phyloP scores from a whole-genome alignment of 2,329 filamentous ascomycete genomes.

The Fusarium pseudoanthophilum region DNA sequence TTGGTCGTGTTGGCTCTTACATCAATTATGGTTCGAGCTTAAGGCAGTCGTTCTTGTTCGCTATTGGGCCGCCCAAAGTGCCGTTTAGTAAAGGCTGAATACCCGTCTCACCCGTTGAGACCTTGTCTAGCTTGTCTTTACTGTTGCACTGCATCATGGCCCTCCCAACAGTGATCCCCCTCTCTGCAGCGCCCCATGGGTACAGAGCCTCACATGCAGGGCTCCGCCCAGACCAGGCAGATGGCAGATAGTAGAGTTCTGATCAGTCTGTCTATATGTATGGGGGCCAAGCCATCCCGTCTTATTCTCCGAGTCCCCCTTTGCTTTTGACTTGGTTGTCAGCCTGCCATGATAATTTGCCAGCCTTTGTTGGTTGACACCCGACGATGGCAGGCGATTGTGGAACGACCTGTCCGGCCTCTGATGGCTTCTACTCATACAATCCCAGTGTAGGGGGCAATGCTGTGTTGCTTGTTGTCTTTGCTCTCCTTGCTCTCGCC shows the following conservation, averaged over 20 bases:
- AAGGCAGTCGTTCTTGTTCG: constrained; percentile 28
- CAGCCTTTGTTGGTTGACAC: constrained; percentile 29
- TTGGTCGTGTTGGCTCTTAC: constrained; percentile 19
- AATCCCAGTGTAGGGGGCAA: constrained; percentile 53
- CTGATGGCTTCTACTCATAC: constrained; percentile 53
- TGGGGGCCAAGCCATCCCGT: constrained; percentile 37
- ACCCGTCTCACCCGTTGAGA: constrained; percentile 23
- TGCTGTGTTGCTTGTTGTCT: constrained; percentile 53
- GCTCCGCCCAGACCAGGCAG: constrained; percentile 25
- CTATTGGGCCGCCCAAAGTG: constrained; percentile 21
- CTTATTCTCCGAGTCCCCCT: constrained; percentile 20
- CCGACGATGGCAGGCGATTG: constrained; percentile 52
- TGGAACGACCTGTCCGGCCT: constrained; percentile 50
- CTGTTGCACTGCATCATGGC: constrained; percentile 36
- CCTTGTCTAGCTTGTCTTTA: constrained; percentile 29
- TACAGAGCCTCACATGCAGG: constrained; percentile 45
- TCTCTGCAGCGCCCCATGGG: constrained; percentile 29
- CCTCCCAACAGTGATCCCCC: constrained; percentile 32
- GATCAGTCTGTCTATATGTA: constrained; percentile 40
- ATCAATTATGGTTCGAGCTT: constrained; percentile 25
- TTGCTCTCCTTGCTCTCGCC: constrained; percentile 53
- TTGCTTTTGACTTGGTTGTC: constrained; percentile 22
- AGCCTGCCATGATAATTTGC: constrained; percentile 42
- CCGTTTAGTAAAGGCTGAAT: constrained; percentile 17
- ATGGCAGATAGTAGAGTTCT: constrained; percentile 19